A percentile compares a stretch with the other conserved stretches of the same genome.
phyloP scores from a whole-genome alignment of 176 grass and related monocot species.

The Luzula sylvatica region DNA sequence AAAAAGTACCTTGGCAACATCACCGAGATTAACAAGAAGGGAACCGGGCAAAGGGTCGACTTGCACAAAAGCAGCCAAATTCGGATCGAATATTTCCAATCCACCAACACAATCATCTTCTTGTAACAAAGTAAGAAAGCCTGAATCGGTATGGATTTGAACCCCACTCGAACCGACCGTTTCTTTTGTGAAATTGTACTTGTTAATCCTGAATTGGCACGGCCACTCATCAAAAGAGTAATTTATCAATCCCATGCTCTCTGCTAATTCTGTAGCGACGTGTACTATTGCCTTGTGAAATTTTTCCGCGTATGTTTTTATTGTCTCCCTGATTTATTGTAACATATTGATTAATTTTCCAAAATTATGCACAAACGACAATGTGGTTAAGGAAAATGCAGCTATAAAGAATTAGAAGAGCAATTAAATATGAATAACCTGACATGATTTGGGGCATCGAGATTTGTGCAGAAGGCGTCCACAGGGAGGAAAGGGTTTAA shows the following conservation, averaged over 20 bases:
- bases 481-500: too few relatives aligned
- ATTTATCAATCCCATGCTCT: slow-evolving; percentile 42
- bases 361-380: neutral
- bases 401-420: neutral
- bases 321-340: slow-evolving; percentile 39
- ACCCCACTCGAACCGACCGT: slow-evolving; percentile 53
- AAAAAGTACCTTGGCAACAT: slow-evolving; percentile 53
- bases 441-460: slow-evolving; percentile 37
- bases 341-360: neutral
- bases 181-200: slow-evolving; percentile 60
- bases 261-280: slow-evolving; percentile 37
- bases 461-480: slow-evolving; percentile 50
- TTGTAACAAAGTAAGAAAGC: slow-evolving; percentile 77
- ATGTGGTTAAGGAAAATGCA: neutral
- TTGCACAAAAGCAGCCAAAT: slow-evolving; percentile 26
- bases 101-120: slow-evolving; percentile 74
- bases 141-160: slow-evolving; percentile 65
- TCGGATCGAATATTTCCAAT: slow-evolving; percentile 53
- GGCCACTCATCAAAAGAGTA: slow-evolving; percentile 47
- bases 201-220: slow-evolving; percentile 67
- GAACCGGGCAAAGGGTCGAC: slow-evolving; percentile 41
- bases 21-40: slow-evolving; percentile 67
- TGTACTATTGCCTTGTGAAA: slow-evolving; percentile 41
- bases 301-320: slow-evolving; percentile 34
- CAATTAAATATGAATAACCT: slow-evolving; percentile 16